These are phyloP conservation scores for Picea abies DNA, from an alignment of 83 land plant species.

Conservation along the genomic window DNA sequence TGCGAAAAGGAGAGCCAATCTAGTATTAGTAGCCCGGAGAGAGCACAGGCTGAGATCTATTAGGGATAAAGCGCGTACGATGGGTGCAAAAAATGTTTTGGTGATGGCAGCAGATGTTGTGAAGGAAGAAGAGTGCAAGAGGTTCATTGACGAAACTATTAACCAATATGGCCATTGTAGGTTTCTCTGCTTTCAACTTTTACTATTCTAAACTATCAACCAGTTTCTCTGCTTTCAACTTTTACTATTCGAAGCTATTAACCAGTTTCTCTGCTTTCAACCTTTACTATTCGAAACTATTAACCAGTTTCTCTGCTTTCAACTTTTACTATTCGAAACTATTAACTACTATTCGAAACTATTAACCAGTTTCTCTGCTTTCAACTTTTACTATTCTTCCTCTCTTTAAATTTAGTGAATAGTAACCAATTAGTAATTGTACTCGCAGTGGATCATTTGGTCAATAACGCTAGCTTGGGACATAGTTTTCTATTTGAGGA, in stretches of 20 bases:
- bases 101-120: constrained; percentile 82
- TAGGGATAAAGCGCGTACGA: constrained; percentile 49
- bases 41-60: constrained; percentile 64
- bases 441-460: constrained; percentile 91
- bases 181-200: constrained; percentile 10
- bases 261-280: too few relatives aligned
- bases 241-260: too few relatives aligned
- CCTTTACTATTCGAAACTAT: too few relatives aligned
- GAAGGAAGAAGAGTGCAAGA: constrained; percentile 85
- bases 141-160: constrained; percentile 69
- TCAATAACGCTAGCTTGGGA: constrained; percentile 77
- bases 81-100: constrained; percentile 66
- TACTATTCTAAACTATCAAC: too few relatives aligned
- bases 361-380: too few relatives aligned
- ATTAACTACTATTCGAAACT: too few relatives aligned
- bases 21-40: constrained; percentile 82
- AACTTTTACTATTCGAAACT: too few relatives aligned
- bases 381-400: too few relatives aligned
- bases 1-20: constrained; percentile 70
- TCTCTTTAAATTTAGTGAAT: neutral
- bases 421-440: neutral
- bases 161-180: too few relatives aligned
- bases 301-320: too few relatives aligned
- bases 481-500: constrained; percentile 85
- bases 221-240: too few relatives aligned